These are phyloP conservation scores for Cyberlindnera xishuangbannaensis DNA, from an alignment of 805 yeast species.

Conservation along the genomic window DNA sequence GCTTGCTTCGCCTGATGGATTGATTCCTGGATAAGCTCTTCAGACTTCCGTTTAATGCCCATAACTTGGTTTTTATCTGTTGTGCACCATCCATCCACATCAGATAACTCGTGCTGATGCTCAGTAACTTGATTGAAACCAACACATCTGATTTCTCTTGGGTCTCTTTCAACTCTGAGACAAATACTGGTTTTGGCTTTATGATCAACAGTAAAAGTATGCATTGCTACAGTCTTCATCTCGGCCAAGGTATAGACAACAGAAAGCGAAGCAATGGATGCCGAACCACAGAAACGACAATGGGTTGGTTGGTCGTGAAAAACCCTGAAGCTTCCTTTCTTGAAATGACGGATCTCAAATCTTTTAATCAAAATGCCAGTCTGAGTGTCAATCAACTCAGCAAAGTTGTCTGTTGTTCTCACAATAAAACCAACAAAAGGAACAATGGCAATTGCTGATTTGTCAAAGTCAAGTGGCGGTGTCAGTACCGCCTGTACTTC, in stretches of 20 bases:
- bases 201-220: constrained; percentile 66
- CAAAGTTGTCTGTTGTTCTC: constrained; percentile 46
- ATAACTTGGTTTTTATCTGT: constrained; percentile 73
- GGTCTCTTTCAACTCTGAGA: constrained; percentile 86
- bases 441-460: constrained; percentile 43
- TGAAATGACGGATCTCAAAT: constrained; percentile 57
- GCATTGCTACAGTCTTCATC: constrained; percentile 55
- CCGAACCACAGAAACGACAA: constrained; percentile 89
- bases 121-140: constrained; percentile 77
- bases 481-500: no score
- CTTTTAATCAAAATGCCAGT: constrained; percentile 65
- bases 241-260: constrained; percentile 63
- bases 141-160: constrained; percentile 82
- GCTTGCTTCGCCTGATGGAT: constrained; percentile 12
- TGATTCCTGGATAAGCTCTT: constrained; percentile 15
- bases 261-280: constrained; percentile 67
- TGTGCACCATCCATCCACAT: constrained; percentile 73
- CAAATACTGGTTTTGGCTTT: constrained; percentile 77
- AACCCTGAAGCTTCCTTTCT: constrained; percentile 50
- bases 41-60: constrained; percentile 35
- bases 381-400: constrained; percentile 71
- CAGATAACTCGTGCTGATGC: constrained; percentile 57
- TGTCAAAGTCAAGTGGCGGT: constrained; percentile 13
- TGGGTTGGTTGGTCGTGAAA: constrained; percentile 84
- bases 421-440: constrained; percentile 74